phyloP scores from a whole-genome alignment of 495 filamentous ascomycete genomes.

The Elaphomyces granulatus region DNA sequence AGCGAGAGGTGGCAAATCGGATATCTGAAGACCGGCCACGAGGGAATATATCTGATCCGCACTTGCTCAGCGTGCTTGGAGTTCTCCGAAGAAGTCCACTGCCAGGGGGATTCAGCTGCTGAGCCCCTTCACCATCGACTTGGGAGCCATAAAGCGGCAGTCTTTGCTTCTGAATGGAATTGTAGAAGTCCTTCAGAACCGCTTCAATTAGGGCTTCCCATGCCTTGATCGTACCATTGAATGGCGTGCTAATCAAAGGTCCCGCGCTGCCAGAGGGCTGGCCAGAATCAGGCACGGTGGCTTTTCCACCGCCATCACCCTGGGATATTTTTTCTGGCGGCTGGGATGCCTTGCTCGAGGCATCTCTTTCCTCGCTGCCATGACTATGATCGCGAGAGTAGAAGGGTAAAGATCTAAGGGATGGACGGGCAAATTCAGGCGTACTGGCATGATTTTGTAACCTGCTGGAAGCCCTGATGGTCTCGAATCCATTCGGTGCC shows the following conservation, averaged over 20 bases:
- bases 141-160: slow-evolving; percentile 67
- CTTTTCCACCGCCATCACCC: slow-evolving; percentile 12
- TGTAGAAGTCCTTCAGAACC: slow-evolving; percentile 85
- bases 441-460: slow-evolving; percentile 10
- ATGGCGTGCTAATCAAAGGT: slow-evolving; percentile 65
- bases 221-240: slow-evolving; percentile 57
- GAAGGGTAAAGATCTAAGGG: slow-evolving; percentile 11
- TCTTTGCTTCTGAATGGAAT: slow-evolving; percentile 68
- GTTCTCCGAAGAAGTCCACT: slow-evolving; percentile 58
- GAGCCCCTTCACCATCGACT: slow-evolving; percentile 25
- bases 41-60: slow-evolving; percentile 59
- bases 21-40: slow-evolving; percentile 58
- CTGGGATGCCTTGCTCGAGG: slow-evolving; percentile 14
- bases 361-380: slow-evolving; percentile 11
- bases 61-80: slow-evolving; percentile 83
- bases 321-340: slow-evolving; percentile 21
- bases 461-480: slow-evolving; percentile 31
- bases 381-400: slow-evolving; percentile 7
- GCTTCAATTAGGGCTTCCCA: slow-evolving; percentile 87
- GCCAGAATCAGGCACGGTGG: slow-evolving; percentile 9
- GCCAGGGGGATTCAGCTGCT: slow-evolving; percentile 18
- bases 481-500: slow-evolving; percentile 51
- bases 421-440: slow-evolving; percentile 1
- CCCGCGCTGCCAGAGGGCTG: slow-evolving; percentile 13
- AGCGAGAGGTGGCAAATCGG: slow-evolving; percentile 51